Conservation (phyloP, 352 stramenopile species). For the Globisporangium takayamanum region DNA sequence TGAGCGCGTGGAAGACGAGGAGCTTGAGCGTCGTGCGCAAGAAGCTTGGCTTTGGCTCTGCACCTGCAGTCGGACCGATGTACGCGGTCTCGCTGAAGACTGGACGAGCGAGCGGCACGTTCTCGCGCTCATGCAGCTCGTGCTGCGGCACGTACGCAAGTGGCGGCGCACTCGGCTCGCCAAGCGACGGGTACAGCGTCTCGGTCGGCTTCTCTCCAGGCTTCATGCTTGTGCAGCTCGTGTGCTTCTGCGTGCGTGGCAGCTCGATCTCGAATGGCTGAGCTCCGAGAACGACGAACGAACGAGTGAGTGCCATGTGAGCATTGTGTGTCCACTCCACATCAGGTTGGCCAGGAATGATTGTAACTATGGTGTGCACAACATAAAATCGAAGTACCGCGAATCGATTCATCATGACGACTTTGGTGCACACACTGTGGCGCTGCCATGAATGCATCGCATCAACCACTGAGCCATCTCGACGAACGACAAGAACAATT, state of each 20-base stretch:
- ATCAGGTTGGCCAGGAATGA: not conserved
- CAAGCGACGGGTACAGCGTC: conserved; percentile 25
- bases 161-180: conserved; percentile 21
- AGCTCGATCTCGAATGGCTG: not conserved
- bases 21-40: conserved; percentile 39
- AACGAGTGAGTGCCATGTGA: no score
- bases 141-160: conserved; percentile 6
- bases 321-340: not conserved
- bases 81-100: conserved; percentile 13
- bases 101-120: conserved; percentile 19
- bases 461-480: not conserved
- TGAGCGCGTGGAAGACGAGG: conserved; percentile 54
- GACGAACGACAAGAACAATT: no score
- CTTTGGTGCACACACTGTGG: no score
- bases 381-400: no score
- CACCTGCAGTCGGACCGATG: conserved; percentile 13
- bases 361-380: not conserved
- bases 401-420: not conserved
- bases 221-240: conserved; percentile 4
- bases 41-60: conserved; percentile 15
- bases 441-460: not conserved
- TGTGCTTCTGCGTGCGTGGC: not conserved
- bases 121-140: conserved; percentile 8
- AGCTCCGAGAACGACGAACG: not conserved
- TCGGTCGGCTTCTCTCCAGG: conserved; percentile 12